Base-by-base conservation (phyloP, 2,329 filamentous ascomycete genomes). In the Paraphaeosphaeria minitans region DNA sequence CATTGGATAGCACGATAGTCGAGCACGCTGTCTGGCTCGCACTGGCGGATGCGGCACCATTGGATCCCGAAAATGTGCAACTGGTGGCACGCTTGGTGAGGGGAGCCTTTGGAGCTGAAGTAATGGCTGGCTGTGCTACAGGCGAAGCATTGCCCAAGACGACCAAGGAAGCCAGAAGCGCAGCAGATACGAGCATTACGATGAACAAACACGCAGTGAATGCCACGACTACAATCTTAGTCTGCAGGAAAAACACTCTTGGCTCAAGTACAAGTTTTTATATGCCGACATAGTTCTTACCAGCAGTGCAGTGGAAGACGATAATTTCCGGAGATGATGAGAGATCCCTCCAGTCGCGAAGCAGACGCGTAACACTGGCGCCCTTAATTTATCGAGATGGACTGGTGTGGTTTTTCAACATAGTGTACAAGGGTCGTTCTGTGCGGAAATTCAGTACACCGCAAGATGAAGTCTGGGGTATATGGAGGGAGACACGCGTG, bases 11-110 rank as follows among this genome's bases (percentile, higher is more conserved):
- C 22, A 81, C 73, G 59, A 88, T 86, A 47, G 77, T 80, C 12
- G 83, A 77, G 74, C 86, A 89, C 10, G 78, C 78, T 6, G 70
- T 67, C 73, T 85, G 84, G 66, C 78, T 77, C 59, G 78, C 77
- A 58, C 77, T 81, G 45, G 83, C 83, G 5, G 78, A 67, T 4
- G 79, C 77, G 53, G 82, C 80, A 49, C 80, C 79, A 45, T 80
- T 84, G 69, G 53, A 4, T 16, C 53, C 53, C 7, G 24, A 35
- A 19, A 88, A 86, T 14, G 83, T 86, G 73, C 85, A 88, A 56
- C 74, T 71, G n/a, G 73, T 69, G 52, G 69, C 64, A 10, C 67
- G 67, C 45, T 71, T 69, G 24, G 70, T 60, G 45, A 69, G n/a
- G 4, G 12, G 10, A 2, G 55, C 12, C 2, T 21, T 22, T 5